phyloP scores from a whole-genome alignment of 2,329 filamentous ascomycete genomes.

The Diaporthe amygdali region DNA sequence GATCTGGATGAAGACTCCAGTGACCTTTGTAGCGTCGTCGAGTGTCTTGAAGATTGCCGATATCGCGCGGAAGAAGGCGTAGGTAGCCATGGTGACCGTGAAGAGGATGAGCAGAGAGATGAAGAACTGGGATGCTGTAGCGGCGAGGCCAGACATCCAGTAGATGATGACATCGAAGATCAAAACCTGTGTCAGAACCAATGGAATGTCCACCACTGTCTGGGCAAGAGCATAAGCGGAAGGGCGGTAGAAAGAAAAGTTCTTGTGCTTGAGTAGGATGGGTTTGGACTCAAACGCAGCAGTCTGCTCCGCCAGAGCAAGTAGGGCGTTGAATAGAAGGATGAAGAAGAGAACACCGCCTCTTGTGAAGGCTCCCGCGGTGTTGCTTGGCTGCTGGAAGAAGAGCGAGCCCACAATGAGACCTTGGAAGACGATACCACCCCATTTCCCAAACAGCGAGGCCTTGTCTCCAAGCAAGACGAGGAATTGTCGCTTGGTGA shows the following conservation, averaged over 20 bases:
- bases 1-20: conserved; percentile 41
- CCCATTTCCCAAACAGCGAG: conserved; percentile 40
- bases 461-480: conserved; percentile 40
- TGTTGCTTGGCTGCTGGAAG: conserved; percentile 64
- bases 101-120: conserved; percentile 64
- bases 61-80: conserved; percentile 51
- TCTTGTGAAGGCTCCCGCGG: conserved; percentile 67
- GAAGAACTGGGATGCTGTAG: conserved; percentile 54
- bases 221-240: conserved; percentile 64
- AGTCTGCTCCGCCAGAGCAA: conserved; percentile 71
- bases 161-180: conserved; percentile 64
- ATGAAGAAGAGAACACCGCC: conserved; percentile 69
- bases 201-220: conserved; percentile 58
- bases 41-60: conserved; percentile 62
- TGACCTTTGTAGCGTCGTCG: conserved; percentile 63
- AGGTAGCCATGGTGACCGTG: conserved; percentile 49
- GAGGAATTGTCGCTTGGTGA: conserved; percentile 43
- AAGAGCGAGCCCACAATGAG: conserved; percentile 71
- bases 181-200: conserved; percentile 63
- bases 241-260: conserved; percentile 63
- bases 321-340: conserved; percentile 64
- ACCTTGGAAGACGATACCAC: conserved; percentile 58
- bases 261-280: conserved; percentile 62
- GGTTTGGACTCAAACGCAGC: conserved; percentile 66
- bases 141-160: conserved; percentile 66